Conservation (phyloP, 164 flowering plant species). For the Litsea cubeba region DNA sequence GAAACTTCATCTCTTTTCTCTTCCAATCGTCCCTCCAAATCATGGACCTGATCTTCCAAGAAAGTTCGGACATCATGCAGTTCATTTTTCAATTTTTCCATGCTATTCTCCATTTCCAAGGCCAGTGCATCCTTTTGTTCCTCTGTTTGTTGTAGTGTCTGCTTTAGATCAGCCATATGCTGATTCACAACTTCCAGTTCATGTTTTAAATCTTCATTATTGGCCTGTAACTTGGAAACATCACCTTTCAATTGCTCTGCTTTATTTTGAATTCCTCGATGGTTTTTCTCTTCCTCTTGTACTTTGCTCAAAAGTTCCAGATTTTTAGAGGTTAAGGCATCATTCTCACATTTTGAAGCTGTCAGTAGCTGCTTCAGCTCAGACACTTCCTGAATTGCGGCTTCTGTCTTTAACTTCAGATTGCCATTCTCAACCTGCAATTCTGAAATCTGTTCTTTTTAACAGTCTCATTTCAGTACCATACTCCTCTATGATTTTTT, state of each 20-base stretch:
- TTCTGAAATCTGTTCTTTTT: constrained; percentile 24
- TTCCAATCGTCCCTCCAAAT: constrained; percentile 23
- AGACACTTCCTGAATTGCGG: constrained; percentile 27
- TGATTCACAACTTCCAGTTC: constrained; percentile 33
- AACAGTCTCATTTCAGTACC: constrained; percentile 34
- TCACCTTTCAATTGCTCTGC: constrained; percentile 30
- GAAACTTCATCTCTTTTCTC: constrained; percentile 32
- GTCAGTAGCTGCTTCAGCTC: constrained; percentile 42
- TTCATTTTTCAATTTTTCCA: constrained; percentile 31
- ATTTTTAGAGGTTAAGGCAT: constrained; percentile 26
- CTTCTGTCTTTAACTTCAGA: constrained; percentile 28
- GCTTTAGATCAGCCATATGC: constrained; percentile 29
- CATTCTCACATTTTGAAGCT: constrained; percentile 31
- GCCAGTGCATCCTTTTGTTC: constrained; percentile 43
- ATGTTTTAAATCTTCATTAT: not conserved
- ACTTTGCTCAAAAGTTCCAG: constrained; percentile 22
- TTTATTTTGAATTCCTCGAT: constrained; percentile 20
- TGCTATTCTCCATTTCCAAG: constrained; percentile 25
- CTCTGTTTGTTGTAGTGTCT: constrained; percentile 21
- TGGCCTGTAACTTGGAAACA: not conserved
- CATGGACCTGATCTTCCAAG: constrained; percentile 22
- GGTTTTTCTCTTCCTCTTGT: constrained; percentile 12
- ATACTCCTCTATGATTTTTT: constrained; percentile 30
- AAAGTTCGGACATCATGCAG: constrained; percentile 6
- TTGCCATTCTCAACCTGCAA: constrained; percentile 31